Evolutionary conservation across 768 basidiomycete genomes (phyloP).

Genomic region (Podaxis sp.): DNA sequence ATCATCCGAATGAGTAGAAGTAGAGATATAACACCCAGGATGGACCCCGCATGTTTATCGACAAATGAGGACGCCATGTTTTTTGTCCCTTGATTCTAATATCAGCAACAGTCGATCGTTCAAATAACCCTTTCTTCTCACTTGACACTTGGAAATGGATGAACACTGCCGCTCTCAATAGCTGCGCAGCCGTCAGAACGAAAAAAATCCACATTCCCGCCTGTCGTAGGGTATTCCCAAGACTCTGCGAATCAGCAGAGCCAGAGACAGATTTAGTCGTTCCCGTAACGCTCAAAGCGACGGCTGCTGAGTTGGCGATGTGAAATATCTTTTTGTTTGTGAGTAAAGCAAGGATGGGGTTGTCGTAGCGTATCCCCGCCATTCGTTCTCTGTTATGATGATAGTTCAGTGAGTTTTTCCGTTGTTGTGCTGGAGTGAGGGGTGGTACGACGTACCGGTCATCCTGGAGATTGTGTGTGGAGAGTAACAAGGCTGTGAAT

Average conservation of each 20-base stretch:
- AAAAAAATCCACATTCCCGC: neutral
- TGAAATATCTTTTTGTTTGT: neutral
- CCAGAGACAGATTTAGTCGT: neutral
- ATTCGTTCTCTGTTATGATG: neutral
- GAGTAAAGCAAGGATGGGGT: neutral
- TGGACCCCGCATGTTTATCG: conserved; percentile 21
- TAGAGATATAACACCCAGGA: conserved; percentile 29
- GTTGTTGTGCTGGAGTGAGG: neutral
- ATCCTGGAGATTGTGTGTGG: conserved; percentile 35
- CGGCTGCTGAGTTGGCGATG: neutral
- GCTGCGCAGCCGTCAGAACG: neutral
- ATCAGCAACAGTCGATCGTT: neutral
- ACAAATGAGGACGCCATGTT: conserved; percentile 17
- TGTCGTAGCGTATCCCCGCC: neutral
- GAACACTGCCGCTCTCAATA: neutral
- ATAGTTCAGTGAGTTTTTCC: neutral
- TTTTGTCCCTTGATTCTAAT: conserved; percentile 3
- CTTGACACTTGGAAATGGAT: neutral
- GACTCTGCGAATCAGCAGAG: neutral
- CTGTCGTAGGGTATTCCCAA: neutral
- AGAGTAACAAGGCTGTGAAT: conserved; percentile 39
- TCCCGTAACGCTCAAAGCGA: neutral
- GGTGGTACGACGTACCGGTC: conserved; percentile 29
- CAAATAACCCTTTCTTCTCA: neutral
- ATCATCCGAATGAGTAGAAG: conserved; percentile 35